Conservation (phyloP, 75 land plant species). For the Larix kaempferi region DNA sequence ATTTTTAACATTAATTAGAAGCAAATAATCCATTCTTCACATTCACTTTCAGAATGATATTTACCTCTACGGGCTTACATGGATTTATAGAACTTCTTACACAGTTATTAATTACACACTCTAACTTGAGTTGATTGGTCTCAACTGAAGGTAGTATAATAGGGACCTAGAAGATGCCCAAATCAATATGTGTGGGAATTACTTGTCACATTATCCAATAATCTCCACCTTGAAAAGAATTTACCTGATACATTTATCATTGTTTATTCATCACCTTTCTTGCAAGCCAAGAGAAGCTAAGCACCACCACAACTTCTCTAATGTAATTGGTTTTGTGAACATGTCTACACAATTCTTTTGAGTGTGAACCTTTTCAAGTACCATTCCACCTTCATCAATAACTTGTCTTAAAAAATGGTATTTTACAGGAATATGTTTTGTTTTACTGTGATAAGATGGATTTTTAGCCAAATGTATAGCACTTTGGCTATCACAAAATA, state of each 20-base stretch:
- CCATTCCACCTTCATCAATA: neutral
- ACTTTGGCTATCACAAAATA: neutral
- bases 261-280: neutral
- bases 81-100: no score
- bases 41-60: no score
- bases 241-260: neutral
- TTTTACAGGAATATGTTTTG: neutral
- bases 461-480: no score
- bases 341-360: neutral
- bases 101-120: no score
- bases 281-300: no score
- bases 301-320: neutral
- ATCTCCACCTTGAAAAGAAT: neutral
- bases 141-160: no score
- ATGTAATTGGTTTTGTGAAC: neutral
- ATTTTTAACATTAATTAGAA: no score
- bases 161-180: neutral
- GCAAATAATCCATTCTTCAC: no score
- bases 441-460: neutral
- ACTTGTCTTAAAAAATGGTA: neutral
- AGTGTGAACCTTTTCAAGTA: neutral
- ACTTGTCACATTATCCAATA: no score
- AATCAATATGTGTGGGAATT: no score
- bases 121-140: no score
- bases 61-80: no score